A percentile compares a stretch with the other conserved stretches of the same genome.
Conservation (phyloP, 306 rosid species). For the Prunus fruticosa region DNA sequence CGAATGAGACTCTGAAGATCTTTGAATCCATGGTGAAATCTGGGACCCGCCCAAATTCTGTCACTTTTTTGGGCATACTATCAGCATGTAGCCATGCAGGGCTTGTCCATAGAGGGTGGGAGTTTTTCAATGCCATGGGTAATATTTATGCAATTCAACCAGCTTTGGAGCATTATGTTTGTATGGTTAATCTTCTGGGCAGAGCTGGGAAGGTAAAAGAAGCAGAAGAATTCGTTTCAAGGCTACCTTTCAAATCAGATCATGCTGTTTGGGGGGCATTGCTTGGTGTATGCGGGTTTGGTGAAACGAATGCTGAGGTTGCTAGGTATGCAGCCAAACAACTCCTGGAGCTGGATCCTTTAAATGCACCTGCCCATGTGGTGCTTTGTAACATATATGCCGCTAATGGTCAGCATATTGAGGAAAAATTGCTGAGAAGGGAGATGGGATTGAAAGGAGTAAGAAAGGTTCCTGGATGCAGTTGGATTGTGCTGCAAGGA, state of each 20-base stretch:
- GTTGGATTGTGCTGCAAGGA: constrained; percentile 66
- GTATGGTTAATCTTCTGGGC: constrained; percentile 69
- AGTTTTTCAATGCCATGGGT: constrained; percentile 45
- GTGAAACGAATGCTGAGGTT: constrained; percentile 38
- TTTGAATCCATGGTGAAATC: constrained; percentile 55
- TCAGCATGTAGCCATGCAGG: constrained; percentile 76
- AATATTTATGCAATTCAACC: constrained; percentile 51
- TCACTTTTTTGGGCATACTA: constrained; percentile 62
- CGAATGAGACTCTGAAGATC: constrained; percentile 34
- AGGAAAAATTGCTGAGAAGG: constrained; percentile 52
- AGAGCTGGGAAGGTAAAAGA: constrained; percentile 63
- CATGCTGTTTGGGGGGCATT: constrained; percentile 68
- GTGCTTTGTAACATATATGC: constrained; percentile 63
- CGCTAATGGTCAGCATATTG: constrained; percentile 42
- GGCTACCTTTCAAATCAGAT: constrained; percentile 59
- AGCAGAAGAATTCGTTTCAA: constrained; percentile 58
- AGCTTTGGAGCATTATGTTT: constrained; percentile 60
- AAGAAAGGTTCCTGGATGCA: constrained; percentile 71
- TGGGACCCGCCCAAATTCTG: constrained; percentile 47
- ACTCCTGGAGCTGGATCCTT: constrained; percentile 59
- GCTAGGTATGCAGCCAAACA: constrained; percentile 54
- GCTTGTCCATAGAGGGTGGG: constrained; percentile 48
- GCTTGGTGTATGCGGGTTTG: constrained; percentile 57
- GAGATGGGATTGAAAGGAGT: constrained; percentile 70
- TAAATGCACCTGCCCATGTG: constrained; percentile 67